Evolutionary conservation across 2,329 filamentous ascomycete genomes (phyloP).

Genomic region (Escovopsis sp.): DNA sequence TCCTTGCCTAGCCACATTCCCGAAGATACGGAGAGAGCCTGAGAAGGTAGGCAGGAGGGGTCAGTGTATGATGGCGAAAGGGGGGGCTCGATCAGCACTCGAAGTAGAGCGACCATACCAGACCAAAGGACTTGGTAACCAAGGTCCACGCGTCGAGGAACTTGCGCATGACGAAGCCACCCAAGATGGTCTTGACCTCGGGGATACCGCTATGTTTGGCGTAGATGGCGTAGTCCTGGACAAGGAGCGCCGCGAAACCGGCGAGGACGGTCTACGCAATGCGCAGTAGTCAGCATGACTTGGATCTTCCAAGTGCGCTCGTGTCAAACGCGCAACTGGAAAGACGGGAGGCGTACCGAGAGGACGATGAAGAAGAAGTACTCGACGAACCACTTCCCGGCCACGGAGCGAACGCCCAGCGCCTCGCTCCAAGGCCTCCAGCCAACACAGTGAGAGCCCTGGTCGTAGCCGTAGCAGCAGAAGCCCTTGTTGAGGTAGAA

Average conservation of each 20-base stretch:
- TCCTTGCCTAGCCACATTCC: constrained; percentile 97
- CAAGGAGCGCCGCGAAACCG: constrained; percentile 59
- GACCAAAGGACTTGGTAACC: constrained; percentile 73
- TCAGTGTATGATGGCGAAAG: too few relatives aligned
- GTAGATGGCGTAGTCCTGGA: constrained; percentile 71
- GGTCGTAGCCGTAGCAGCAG: constrained; percentile 86
- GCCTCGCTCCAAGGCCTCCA: constrained; percentile 79
- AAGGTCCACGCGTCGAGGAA: constrained; percentile 85
- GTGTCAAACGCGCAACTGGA: not conserved
- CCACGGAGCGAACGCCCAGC: constrained; percentile 48
- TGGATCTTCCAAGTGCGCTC: not conserved
- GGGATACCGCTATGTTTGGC: constrained; percentile 93
- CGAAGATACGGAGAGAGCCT: constrained; percentile 83
- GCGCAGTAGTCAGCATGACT: not conserved
- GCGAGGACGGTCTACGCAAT: constrained; percentile 56
- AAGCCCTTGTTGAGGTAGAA: constrained; percentile 89
- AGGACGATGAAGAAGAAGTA: constrained; percentile 79
- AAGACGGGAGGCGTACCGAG: constrained; percentile 47
- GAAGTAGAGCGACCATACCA: constrained; percentile 38
- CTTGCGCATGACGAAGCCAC: constrained; percentile 79
- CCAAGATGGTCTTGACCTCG: constrained; percentile 92
- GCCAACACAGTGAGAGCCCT: constrained; percentile 64
- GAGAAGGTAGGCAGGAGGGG: constrained; percentile 3
- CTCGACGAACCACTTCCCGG: constrained; percentile 67
- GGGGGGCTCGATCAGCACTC: not conserved